Evolutionary conservation across 116 monocot genomes (phyloP).

Genomic region (Phalaenopsis hybrid): DNA sequence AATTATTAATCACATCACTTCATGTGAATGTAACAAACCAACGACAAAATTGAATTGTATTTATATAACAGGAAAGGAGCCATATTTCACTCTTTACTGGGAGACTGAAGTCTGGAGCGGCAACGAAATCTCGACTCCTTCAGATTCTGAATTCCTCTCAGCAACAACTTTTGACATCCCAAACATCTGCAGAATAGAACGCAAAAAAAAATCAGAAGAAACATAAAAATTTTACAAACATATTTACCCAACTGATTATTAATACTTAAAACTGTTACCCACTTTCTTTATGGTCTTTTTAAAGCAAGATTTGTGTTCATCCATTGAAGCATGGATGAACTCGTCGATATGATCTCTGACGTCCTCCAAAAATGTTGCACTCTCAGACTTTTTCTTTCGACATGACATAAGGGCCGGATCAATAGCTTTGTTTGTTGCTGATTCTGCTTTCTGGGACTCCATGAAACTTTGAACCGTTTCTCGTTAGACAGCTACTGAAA

Average conservation of each 20-base stretch:
- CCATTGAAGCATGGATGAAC: slow-evolving; percentile 63
- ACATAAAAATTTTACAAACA: not conserved
- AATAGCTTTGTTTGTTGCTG: slow-evolving; percentile 7
- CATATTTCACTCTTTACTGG: slow-evolving; percentile 10
- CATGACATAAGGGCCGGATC: slow-evolving; percentile 34
- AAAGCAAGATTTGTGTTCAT: slow-evolving; percentile 65
- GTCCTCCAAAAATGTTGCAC: slow-evolving; percentile 35
- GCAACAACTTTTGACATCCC: slow-evolving; percentile 54
- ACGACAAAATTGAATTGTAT: not conserved
- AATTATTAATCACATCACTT: no score
- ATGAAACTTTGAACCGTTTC: slow-evolving; percentile 8
- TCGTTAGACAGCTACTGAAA: no score
- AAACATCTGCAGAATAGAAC: slow-evolving; percentile 48
- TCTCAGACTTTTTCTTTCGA: slow-evolving; percentile 52
- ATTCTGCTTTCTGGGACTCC: slow-evolving; percentile 21
- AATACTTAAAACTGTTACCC: not conserved
- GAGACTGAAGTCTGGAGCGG: slow-evolving; percentile 43
- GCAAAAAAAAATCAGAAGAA: not conserved
- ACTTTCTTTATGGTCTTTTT: slow-evolving; percentile 64
- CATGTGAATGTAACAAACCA: not conserved
- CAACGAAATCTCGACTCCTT: slow-evolving; percentile 45
- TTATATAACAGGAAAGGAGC: not conserved
- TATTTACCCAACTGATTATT: not conserved
- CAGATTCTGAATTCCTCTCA: slow-evolving; percentile 19
- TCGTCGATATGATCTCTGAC: slow-evolving; percentile 56